These are phyloP conservation scores for Cryomyces minteri DNA, from an alignment of 495 filamentous ascomycete species.

Conservation along the genomic window DNA sequence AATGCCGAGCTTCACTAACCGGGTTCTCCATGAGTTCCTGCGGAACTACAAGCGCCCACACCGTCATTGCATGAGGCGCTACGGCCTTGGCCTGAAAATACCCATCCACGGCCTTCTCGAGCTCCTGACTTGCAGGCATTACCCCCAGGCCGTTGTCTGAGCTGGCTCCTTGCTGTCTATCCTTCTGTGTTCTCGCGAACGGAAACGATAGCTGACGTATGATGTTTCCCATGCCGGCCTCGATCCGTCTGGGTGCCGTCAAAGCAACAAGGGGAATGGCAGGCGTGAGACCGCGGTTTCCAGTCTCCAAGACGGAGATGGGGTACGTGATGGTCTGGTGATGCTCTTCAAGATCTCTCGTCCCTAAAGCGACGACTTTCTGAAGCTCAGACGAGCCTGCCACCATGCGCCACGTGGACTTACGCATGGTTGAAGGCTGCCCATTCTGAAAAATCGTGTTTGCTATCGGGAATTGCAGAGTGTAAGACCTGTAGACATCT, in stretches of 20 bases:
- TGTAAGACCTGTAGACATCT: background rate
- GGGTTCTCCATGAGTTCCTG: slow-evolving; percentile 2
- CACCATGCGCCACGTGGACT: slow-evolving; percentile 30
- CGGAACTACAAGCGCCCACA: slow-evolving; percentile 62
- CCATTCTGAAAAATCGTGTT: slow-evolving; percentile 66
- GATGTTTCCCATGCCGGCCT: slow-evolving; percentile 65
- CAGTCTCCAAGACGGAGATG: background rate
- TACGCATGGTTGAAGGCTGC: slow-evolving; percentile 37
- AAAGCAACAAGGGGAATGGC: slow-evolving; percentile 31
- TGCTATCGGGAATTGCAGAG: slow-evolving; percentile 34
- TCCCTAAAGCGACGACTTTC: background rate
- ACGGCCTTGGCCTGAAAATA: slow-evolving; percentile 33
- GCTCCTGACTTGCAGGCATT: slow-evolving; percentile 54
- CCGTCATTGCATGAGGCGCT: slow-evolving; percentile 31
- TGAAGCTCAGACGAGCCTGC: background rate
- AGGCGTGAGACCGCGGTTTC: background rate
- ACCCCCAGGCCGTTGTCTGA: slow-evolving; percentile 20
- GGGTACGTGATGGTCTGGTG: background rate
- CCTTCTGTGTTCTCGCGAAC: background rate
- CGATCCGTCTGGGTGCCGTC: slow-evolving; percentile 42
- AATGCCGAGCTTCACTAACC: background rate
- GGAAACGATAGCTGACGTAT: slow-evolving; percentile 41
- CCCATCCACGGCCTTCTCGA: slow-evolving; percentile 45
- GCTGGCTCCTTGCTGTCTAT: background rate
- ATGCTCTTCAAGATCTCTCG: too few species aligned